Base-by-base conservation (phyloP, 177 flowering plant species). In the Tripterygium wilfordii region DNA sequence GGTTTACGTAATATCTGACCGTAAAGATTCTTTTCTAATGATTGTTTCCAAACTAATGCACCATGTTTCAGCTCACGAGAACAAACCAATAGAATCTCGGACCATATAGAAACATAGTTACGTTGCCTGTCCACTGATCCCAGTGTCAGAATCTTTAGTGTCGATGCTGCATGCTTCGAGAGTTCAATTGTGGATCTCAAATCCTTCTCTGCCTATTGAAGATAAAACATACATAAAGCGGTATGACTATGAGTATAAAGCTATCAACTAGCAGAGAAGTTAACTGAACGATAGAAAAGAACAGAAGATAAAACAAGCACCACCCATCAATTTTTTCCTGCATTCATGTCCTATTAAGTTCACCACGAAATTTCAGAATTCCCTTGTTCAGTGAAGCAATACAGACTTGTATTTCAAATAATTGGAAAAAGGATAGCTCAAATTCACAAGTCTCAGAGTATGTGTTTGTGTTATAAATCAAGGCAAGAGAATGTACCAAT, bases 11-110 rank as follows among this genome's bases (percentile, higher is more conserved):
- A 35, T 14, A 86, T 45, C 46, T 75, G 66, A 53, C 21, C 42
- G 5, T 67, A 64, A 24, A 74, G 47, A 49, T 70, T 69, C 54
- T 67, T 66, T 42, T 73, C 52, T 15, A 69, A 18, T 16, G 76
- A 54, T 33, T 74, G 78, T 65, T 66, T 76, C 94, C 84, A 89
- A 55, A 84, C 74, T 3, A 30, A 52, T 22, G 75, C 72, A 51
- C 95, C 96, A 49, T 74, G 74, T 49, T 68, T 71, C 69, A 89
- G 63, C 73, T 87, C 95, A 65, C 69, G 69, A 38, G 67, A 61
- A 67, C 97, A 89, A 51, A 60, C 69, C 56, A 71, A 75, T 46
- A 77, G 22, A 58, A 89, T 72, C 60, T 71, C 60, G 23, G 65
- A 69, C 96, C 96, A 89, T 20, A 68, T 56, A 25, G 82, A 69